phyloP scores from a whole-genome alignment of 1,139 yeast genomes.

The Arxiozyma slooffiae region DNA sequence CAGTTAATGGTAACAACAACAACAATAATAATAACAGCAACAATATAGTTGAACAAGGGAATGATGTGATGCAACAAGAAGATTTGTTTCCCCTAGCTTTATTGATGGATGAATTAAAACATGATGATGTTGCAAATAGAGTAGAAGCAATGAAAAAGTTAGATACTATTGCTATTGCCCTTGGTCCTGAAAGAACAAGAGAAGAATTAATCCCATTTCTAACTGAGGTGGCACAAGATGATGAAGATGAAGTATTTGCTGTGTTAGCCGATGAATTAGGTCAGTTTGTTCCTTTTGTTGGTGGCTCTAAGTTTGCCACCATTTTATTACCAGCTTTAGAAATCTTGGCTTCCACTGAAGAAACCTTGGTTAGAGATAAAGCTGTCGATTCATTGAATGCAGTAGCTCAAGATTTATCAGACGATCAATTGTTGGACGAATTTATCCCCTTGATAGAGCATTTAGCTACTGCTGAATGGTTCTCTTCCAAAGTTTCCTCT shows the following conservation, averaged over 20 bases:
- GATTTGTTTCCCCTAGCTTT: slow-evolving; percentile 92
- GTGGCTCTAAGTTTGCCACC: slow-evolving; percentile 73
- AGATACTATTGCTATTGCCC: slow-evolving; percentile 88
- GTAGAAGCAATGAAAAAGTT: slow-evolving; percentile 92
- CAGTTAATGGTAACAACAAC: not conserved
- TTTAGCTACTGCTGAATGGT: slow-evolving; percentile 87
- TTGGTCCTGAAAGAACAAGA: slow-evolving; percentile 90
- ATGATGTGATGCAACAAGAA: slow-evolving; percentile 13
- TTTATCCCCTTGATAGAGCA: slow-evolving; percentile 70
- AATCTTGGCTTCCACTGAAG: slow-evolving; percentile 85
- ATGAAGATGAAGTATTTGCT: slow-evolving; percentile 95
- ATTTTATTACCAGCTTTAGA: slow-evolving; percentile 79
- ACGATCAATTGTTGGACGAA: slow-evolving; percentile 54
- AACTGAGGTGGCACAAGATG: slow-evolving; percentile 89
- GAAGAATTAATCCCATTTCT: slow-evolving; percentile 83
- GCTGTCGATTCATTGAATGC: slow-evolving; percentile 79
- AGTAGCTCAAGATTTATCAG: slow-evolving; percentile 56
- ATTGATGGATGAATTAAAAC: slow-evolving; percentile 90
- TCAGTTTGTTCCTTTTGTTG: slow-evolving; percentile 74
- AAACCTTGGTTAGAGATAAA: slow-evolving; percentile 93
- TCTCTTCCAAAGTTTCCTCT: slow-evolving; percentile 83
- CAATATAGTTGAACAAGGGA: slow-evolving; percentile 7
- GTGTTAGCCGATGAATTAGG: slow-evolving; percentile 88
- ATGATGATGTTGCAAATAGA: slow-evolving; percentile 88
- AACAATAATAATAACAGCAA: slow-evolving; percentile 2